Evolutionary conservation across 345 rosid genomes (phyloP), one percentile per base, ranked within the genome.

Genomic region (Rhizophora apiculata): DNA sequence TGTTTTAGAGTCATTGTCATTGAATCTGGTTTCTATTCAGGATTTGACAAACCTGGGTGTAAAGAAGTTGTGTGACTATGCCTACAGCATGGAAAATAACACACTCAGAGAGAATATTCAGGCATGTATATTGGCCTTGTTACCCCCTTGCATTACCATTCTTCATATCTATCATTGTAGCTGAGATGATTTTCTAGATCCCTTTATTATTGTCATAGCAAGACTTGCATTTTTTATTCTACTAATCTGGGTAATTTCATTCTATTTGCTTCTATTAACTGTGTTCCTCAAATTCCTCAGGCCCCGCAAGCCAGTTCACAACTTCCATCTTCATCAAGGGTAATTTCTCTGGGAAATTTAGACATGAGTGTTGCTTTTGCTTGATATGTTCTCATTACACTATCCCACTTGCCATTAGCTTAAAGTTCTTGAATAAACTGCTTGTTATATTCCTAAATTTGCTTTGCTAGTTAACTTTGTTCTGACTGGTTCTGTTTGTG

Each of bases 31-130:
- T 19, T 72, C 24, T 66, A 11, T 69, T 49, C 66, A 84, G 90
- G 81, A 71, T 34, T 6, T 16, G 48, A 76, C 86, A 6, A 72
- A 65, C 36, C 67, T 9, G 60, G 92, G 94, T 78, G 85, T 88
- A 19, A 78, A 68, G 73, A 74, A 60, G 57, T 68, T 90, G 67
- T 77, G 77, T 54, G 84, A 75, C 57, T 63, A 43, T 74, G 85
- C 83, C 46, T 66, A 74, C 72, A 68, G 63, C 68, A 31, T 62
- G 36, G 86, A 82, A 69, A 81, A 75, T 60, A 70, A 57, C 67
- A 57, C 64, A 72, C 69, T 71, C 8, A 64, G 79, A 68, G 82
- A 82, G 66, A 66, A 56, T 36, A 74, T 51, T 62, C 81, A 86
- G 93, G 96, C 72, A 77, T 65, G 81, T 39, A 43, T 43, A 43